Percentiles rank a stretch among this genome's conserved stretches.
Conservation (phyloP, 306 rosid genomes). For the Abrus precatorius region DNA sequence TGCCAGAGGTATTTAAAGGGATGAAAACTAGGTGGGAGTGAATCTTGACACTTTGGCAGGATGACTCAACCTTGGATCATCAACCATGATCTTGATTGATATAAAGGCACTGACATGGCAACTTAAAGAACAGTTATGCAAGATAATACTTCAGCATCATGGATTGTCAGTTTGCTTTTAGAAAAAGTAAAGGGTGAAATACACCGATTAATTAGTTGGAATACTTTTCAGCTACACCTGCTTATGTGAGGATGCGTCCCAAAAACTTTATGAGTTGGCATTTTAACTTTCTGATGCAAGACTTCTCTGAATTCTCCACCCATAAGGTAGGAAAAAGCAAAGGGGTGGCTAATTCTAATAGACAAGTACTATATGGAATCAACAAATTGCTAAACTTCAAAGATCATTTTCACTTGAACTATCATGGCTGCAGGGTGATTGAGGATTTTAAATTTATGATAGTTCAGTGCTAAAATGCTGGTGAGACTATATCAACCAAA, state of each 20-base stretch:
- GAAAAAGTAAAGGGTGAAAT: slow-evolving; percentile 13
- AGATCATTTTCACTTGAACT: slow-evolving; percentile 4
- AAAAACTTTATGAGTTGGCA: slow-evolving; percentile 64
- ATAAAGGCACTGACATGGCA: slow-evolving; percentile 24
- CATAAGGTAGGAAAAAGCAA: slow-evolving; percentile 21
- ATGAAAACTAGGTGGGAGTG: not conserved
- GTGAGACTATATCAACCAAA: not conserved
- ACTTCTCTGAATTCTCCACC: slow-evolving; percentile 17
- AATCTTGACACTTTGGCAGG: slow-evolving; percentile 29
- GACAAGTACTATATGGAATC: not conserved
- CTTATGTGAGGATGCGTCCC: slow-evolving; percentile 48
- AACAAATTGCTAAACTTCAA: not conserved
- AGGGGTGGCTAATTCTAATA: not conserved
- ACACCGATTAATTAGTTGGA: not conserved
- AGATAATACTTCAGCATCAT: slow-evolving; percentile 43
- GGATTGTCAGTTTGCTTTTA: slow-evolving; percentile 45
- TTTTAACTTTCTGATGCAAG: slow-evolving; percentile 58
- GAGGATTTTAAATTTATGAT: not conserved
- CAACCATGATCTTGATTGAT: slow-evolving; percentile 27
- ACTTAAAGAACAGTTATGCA: slow-evolving; percentile 22
- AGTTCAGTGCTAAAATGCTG: not conserved
- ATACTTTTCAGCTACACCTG: slow-evolving; percentile 5
- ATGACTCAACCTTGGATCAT: slow-evolving; percentile 45
- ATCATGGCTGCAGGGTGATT: no score
- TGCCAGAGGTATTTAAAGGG: slow-evolving; percentile 43